Evolutionary conservation across 2,329 filamentous ascomycete species (phyloP), one percentile per base, ranked within the genome.

Genomic region (Didymella segeticola): DNA sequence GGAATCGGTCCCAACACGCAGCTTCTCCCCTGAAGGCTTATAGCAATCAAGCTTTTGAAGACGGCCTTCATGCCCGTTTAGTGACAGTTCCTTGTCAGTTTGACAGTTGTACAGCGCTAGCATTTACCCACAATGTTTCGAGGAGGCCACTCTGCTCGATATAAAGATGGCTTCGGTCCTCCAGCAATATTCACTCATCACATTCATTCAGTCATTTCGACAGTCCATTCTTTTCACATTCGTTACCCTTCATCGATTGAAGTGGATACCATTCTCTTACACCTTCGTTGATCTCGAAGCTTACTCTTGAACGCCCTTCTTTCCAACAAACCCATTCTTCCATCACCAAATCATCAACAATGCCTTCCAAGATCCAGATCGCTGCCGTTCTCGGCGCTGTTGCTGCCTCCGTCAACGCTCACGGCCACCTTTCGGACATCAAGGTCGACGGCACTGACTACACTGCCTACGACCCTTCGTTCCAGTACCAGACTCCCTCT

Each of bases 361-460:
- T 72, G 69, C 64, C 67, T 63, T 62, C 61, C 57, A 64, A 67
- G 37, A 63, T 71, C 30, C 67, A 72, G 56, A 61, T 58, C 47
- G 68, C 62, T 48, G 67, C 68, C 53, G 57, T 72, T 23, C 22
- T 72, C 41, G 68, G 67, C 50, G 67, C 68, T 43, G 48, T 72
- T 33, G 76, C 71, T 45, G 64, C 76, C 52, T 68, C 73, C 26
- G 77, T 76, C 54, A 69, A 72, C 41, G 79, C 78, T 37, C 79
- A 82, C 65, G 79, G 79, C 43, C 71, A 70, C 50, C 72, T 81
- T 34, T 58, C 66, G 11, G 73, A 73, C 46, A 72, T 80, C 49
- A 73, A 78, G 26, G 76, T 79, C 45, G 78, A 79, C 56, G 80
- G 80, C 47, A 68, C 69, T 4, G 76, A 75, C 53, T 82, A 79